Evolutionary conservation across 2,329 filamentous ascomycete genomes (phyloP), one percentile per base, ranked within the genome.

Genomic region (Cytospora leucostoma): DNA sequence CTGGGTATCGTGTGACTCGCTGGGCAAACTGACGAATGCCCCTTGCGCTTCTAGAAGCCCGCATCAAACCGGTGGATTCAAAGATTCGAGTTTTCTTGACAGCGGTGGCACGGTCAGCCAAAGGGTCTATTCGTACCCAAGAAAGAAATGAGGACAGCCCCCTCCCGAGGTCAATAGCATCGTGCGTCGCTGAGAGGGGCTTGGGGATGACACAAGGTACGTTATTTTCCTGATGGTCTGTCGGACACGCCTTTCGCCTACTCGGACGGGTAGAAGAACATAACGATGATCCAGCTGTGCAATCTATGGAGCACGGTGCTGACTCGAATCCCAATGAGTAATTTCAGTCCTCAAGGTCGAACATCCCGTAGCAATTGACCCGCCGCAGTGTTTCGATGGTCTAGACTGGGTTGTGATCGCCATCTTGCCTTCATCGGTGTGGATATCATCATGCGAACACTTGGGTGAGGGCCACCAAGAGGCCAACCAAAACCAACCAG

Each of bases 391-490:
- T 52, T 49, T 32, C 19, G 35, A 7, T 17, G 59, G 59, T 53
- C 59, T 61, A 61, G 59, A 61, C 59, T 38, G 44, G 19, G 33
- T 33, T 34, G 51, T 50, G 56, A 63, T 62, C 50, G 63, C 21
- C 37, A 33, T 33, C 13, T 12, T 58, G 59, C 19, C 62, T 11
- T 65, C 59, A 65, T 59, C 63, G 63, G 63, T 62, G 63, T 65
- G 63, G 63, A 62, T 47, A 47, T 38, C 33, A 38, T 56, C 59
- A 59, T 65, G 63, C 56, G 52, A 50, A 33, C 50, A 62, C 56
- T 64, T 56, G 55, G 51, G 21, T 34, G 17, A 54, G 59, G 55
- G 34, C n/a, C 32, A 44, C 49, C 32, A 44, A 49, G 32, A 38
- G 40, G 58, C 32, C 33, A 32, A 37, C 21, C 47, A 21, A 47